Conservation (phyloP, 1,139 yeast genomes). For the Candida mesenterica region DNA sequence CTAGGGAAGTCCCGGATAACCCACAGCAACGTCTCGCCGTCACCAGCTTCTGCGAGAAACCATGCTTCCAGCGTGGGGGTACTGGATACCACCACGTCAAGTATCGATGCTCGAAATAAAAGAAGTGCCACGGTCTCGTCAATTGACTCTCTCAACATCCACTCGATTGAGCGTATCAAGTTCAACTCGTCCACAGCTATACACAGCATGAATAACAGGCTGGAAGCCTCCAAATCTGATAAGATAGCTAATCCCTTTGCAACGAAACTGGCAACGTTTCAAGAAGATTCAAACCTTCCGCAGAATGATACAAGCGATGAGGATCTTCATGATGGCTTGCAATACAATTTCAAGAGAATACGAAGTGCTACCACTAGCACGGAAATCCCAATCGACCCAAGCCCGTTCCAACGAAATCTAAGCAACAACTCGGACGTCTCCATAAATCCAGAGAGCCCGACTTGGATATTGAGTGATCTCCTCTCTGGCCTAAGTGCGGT, state of each 20-base stretch:
- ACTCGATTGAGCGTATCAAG: constrained; percentile 16
- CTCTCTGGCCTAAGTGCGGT: constrained; percentile 25
- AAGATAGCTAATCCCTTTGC: neutral
- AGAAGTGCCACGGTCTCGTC: constrained; percentile 22
- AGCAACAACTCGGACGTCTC: constrained; percentile 9
- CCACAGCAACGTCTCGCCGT: neutral
- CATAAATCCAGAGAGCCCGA: constrained; percentile 29
- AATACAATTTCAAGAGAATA: constrained; percentile 9
- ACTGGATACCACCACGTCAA: neutral
- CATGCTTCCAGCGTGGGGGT: too few species aligned
- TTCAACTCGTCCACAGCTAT: constrained; percentile 9
- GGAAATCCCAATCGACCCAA: constrained; percentile 1
- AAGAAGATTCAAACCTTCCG: neutral
- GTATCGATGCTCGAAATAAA: constrained; percentile 6
- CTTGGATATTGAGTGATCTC: constrained; percentile 38
- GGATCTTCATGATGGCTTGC: neutral
- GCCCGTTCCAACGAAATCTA: constrained; percentile 4
- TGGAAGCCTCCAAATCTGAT: neutral
- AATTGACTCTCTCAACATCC: constrained; percentile 21
- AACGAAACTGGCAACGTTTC: constrained; percentile 2
- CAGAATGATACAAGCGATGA: constrained; percentile 1
- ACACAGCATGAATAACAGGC: neutral
- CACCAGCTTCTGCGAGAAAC: too few species aligned
- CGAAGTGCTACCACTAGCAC: constrained; percentile 13
- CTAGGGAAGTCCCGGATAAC: neutral